Conservation (phyloP, 257 asterid genomes). For the Pogostemon cablin region DNA sequence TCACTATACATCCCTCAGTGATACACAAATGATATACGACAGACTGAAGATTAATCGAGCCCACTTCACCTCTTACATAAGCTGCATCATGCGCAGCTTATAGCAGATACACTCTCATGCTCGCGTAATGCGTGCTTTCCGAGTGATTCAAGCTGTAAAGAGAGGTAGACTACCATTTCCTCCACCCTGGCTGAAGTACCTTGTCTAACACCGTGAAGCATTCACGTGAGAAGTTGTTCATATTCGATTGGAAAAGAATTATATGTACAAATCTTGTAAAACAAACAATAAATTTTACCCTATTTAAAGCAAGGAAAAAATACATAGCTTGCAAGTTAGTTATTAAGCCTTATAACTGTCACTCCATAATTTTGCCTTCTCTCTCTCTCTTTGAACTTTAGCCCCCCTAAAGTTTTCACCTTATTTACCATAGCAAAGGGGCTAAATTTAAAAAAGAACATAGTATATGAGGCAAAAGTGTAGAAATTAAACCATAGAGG, state of each 20-base stretch:
- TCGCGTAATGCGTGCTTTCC: not conserved
- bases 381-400: too few relatives aligned
- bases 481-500: too few relatives aligned
- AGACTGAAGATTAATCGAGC: constrained; percentile 26
- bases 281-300: not conserved
- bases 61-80: constrained; percentile 32
- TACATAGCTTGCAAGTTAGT: too few relatives aligned
- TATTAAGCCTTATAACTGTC: too few relatives aligned
- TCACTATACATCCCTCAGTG: constrained; percentile 48
- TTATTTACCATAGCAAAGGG: too few relatives aligned
- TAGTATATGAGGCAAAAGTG: too few relatives aligned
- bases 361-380: too few relatives aligned
- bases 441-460: too few relatives aligned
- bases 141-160: constrained; percentile 11
- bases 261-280: not conserved
- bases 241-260: not conserved
- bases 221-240: not conserved
- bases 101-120: constrained; percentile 31
- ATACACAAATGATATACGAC: constrained; percentile 36
- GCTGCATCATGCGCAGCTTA: not conserved
- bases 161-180: constrained; percentile 52
- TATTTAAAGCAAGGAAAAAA: too few relatives aligned
- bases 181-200: constrained; percentile 79
- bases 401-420: too few relatives aligned
- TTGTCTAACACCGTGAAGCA: constrained; percentile 50